Percentiles rank a stretch among this genome's conserved stretches.
phyloP scores from a whole-genome alignment of 768 basidiomycete species.

The Mycena polygramma region DNA sequence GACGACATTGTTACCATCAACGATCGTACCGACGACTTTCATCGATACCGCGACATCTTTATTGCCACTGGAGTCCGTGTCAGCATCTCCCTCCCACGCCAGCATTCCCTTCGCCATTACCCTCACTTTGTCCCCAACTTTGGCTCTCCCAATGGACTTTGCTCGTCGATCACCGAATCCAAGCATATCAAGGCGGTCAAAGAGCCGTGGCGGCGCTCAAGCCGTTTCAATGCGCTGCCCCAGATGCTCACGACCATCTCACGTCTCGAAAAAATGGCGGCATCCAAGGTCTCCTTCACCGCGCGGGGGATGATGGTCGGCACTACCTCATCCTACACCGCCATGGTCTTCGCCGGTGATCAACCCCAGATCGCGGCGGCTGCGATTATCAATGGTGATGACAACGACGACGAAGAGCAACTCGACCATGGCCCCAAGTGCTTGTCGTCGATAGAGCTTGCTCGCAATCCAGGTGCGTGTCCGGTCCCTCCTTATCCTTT shows the following conservation, averaged over 20 bases:
- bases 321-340: slow-evolving; percentile 34
- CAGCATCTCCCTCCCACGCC: slow-evolving; percentile 45
- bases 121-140: slow-evolving; percentile 35
- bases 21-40: slow-evolving; percentile 44
- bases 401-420: slow-evolving; percentile 29
- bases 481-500: no score
- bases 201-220: slow-evolving; percentile 47
- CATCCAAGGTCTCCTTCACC: slow-evolving; percentile 33
- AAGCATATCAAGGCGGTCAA: slow-evolving; percentile 53
- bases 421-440: slow-evolving; percentile 25
- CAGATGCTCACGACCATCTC: slow-evolving; percentile 49
- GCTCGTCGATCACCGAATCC: slow-evolving; percentile 50
- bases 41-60: slow-evolving; percentile 34
- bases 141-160: slow-evolving; percentile 48
- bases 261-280: slow-evolving; percentile 44
- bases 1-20: slow-evolving; percentile 26
- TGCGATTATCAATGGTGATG: not conserved
- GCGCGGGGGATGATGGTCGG: slow-evolving; percentile 27
- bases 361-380: slow-evolving; percentile 3
- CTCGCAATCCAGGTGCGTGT: no score
- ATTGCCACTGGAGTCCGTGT: slow-evolving; percentile 40
- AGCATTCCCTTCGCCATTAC: slow-evolving; percentile 43
- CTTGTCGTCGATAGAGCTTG: no score
- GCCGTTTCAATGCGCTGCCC: slow-evolving; percentile 40
- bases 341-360: slow-evolving; percentile 4